Evolutionary conservation across 2,329 filamentous ascomycete species (phyloP), one percentile per base, ranked within the genome.

Genomic region (Torrubiellomyces zombiae): DNA sequence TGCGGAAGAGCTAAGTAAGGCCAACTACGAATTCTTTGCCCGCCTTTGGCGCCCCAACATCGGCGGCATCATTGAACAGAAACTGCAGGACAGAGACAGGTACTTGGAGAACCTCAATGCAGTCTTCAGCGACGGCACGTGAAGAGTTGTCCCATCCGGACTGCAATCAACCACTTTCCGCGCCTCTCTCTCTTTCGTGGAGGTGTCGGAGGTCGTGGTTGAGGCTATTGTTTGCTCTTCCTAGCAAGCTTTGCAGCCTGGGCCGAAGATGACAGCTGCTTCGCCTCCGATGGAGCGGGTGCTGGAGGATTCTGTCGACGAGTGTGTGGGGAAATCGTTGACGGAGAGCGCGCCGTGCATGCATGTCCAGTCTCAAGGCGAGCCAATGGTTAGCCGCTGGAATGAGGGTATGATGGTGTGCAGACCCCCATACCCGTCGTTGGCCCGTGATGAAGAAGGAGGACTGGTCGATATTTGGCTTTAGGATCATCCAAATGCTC

Each of bases 281-380:
- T 28, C 17, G 16, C 26, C n/a, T n/a, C n/a, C 10, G n/a, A 20
- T 16, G 10, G 17, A 10, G 11, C 21, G 7, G n/a, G 11, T 7
- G 11, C 6, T 13, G n/a, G 18, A n/a, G 66, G 31, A 75, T 76
- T 36, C 70, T 70, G 8, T 67, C 67, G n/a, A 74, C 71, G 24
- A 71, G 66, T 33, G 50, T 67, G 29, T 58, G n/a, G n/a, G n/a
- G n/a, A n/a, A n/a, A n/a, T n/a, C n/a, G n/a, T n/a, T n/a, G n/a
- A n/a, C n/a, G n/a, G n/a, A n/a, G n/a, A n/a, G n/a, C n/a, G n/a
- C n/a, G n/a, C n/a, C n/a, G n/a, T n/a, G 77, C 25, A 70, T 83
- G 2, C 79, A 80, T 0, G 63, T 86, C 9, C 71, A 76, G 23
- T 77, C 76, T n/a, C n/a, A n/a, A n/a, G n/a, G n/a, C n/a, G n/a